These are phyloP conservation scores for Cucumis hystrix DNA, from an alignment of 306 rosid genomes.

Conservation along the genomic window DNA sequence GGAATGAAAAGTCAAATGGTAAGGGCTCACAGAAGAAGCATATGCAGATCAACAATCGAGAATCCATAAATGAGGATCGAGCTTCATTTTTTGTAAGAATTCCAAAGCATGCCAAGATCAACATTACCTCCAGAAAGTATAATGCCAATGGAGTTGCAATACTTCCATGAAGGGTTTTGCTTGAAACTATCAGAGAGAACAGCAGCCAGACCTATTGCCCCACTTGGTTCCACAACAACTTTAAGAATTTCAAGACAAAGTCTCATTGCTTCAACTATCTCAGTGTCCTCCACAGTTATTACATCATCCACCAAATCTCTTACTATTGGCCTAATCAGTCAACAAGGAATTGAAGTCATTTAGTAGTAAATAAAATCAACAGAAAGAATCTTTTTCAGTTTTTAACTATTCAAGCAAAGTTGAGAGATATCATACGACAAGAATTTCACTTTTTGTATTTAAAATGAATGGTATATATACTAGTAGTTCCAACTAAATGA, in stretches of 20 bases:
- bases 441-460: background rate
- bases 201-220: constrained; percentile 95
- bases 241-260: constrained; percentile 67
- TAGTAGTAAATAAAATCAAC: background rate
- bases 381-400: background rate
- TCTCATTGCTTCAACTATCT: constrained; percentile 70
- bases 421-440: background rate
- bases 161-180: constrained; percentile 54
- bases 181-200: constrained; percentile 64
- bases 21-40: background rate
- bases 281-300: constrained; percentile 61
- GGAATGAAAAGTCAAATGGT: background rate
- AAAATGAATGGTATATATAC: background rate
- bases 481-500: background rate
- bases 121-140: constrained; percentile 82
- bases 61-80: background rate
- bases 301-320: constrained; percentile 76
- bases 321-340: constrained; percentile 55
- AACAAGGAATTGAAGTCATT: background rate
- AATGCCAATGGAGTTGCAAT: constrained; percentile 59
- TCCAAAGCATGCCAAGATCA: constrained; percentile 59
- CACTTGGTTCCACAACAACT: constrained; percentile 79
- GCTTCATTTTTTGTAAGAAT: constrained; percentile 38
- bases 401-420: background rate
- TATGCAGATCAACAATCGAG: background rate